A percentile compares a stretch with the other conserved stretches of the same genome.
Conservation (phyloP, 495 filamentous ascomycete genomes). For the Penicillium odoratum region DNA sequence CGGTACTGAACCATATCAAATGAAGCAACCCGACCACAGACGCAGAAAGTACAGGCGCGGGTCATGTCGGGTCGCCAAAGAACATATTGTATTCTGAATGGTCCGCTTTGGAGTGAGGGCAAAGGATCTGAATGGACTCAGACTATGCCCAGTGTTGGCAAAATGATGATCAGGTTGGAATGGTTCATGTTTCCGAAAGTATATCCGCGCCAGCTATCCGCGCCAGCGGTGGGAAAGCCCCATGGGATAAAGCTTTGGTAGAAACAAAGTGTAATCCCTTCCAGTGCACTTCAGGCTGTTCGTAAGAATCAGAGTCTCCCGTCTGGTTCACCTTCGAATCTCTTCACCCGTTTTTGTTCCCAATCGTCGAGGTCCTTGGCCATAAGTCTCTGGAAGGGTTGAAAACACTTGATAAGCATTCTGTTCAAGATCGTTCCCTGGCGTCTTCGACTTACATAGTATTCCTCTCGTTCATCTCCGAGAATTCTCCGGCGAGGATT, state of each 20-base stretch:
- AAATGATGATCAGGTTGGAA: neutral
- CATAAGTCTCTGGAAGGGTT: slow-evolving; percentile 65
- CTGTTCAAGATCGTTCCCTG: neutral
- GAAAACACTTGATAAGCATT: slow-evolving; percentile 12
- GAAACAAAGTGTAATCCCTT: neutral
- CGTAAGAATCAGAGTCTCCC: slow-evolving; percentile 64
- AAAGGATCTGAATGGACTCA: neutral
- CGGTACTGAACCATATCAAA: neutral
- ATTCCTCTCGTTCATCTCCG: slow-evolving; percentile 79
- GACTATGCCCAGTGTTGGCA: neutral
- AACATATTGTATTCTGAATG: neutral
- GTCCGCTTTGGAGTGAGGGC: too few species aligned
- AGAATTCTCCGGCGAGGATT: slow-evolving; percentile 46
- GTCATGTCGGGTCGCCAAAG: neutral
- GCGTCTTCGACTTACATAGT: slow-evolving; percentile 73
- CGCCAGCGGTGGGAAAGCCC: neutral
- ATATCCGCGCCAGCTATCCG: neutral
- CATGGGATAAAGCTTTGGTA: neutral
- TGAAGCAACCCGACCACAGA: neutral
- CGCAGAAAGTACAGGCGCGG: neutral
- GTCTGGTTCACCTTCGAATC: slow-evolving; percentile 85
- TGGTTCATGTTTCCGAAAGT: neutral
- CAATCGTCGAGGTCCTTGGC: slow-evolving; percentile 92
- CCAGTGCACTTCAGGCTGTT: neutral
- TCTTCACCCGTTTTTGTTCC: slow-evolving; percentile 91